These are phyloP conservation scores for Buxus sempervirens DNA, from an alignment of 164 flowering plant species.

Conservation along the genomic window DNA sequence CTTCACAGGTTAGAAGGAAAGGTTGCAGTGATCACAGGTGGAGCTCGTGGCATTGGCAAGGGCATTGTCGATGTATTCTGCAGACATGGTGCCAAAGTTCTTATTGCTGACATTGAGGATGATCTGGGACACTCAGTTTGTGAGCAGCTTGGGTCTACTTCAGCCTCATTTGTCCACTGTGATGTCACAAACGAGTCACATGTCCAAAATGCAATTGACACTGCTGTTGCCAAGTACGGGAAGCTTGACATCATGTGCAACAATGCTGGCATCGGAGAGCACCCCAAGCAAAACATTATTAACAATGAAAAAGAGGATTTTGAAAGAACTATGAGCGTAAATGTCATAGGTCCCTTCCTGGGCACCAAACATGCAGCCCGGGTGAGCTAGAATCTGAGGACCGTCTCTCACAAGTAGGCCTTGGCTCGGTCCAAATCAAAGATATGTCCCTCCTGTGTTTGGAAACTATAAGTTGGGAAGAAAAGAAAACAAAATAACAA, in stretches of 20 bases:
- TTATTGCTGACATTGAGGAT: conserved; percentile 7
- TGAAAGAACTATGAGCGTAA: not conserved
- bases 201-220: conserved; percentile 20
- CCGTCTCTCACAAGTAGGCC: too few species aligned
- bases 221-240: conserved; percentile 7
- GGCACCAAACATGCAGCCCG: conserved; percentile 37
- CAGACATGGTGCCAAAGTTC: conserved; percentile 2
- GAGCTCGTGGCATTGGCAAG: conserved; percentile 44
- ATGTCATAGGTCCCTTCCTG: conserved; percentile 8
- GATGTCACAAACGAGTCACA: conserved; percentile 25
- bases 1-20: conserved; percentile 16
- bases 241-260: conserved; percentile 12
- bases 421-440: too few species aligned
- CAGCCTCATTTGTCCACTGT: conserved; percentile 19
- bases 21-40: conserved; percentile 34
- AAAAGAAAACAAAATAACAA: too few species aligned
- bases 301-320: not conserved
- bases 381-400: conserved; percentile 35
- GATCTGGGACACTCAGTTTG: not conserved
- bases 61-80: conserved; percentile 33
- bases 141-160: not conserved
- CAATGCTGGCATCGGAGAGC: conserved; percentile 2
- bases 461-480: too few species aligned
- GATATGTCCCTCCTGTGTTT: too few species aligned
- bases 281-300: not conserved